Evolutionary conservation across 2,329 filamentous ascomycete genomes (phyloP), one percentile per base, ranked within the genome.

Genomic region (Incumbomyces delicatus): DNA sequence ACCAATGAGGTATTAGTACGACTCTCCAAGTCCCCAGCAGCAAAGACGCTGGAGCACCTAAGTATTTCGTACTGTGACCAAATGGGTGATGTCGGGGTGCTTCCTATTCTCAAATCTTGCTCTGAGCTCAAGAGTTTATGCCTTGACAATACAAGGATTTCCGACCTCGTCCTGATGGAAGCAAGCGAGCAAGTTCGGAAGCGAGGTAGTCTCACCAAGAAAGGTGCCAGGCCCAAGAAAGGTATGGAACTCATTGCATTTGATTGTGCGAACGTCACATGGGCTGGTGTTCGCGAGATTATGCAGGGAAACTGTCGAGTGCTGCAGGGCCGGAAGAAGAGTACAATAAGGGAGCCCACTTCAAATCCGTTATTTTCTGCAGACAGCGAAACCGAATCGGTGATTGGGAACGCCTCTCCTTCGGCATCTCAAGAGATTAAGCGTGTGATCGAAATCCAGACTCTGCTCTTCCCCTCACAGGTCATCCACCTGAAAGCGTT

Each of bases 61-160:
- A 89, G 87, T 45, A 76, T 96, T 56, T 90, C 87, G 58, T 94
- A 88, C 63, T 98, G 92, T 62, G 90, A 94, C 62, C 80, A 77
- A 46, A 66, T 98, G 2, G 81, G 87, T 18, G 92, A 96, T 60
- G 69, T 73, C 0, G 90, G 90, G 47, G 84, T 95, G 77, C 72
- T 95, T 0, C 85, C 85, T 1, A 71, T 95, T 2, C 72, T 96
- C 55, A 86, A 87, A 59, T 76, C 74, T 27, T 94, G 88, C 63
- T 73, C 75, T 0, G 74, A 69, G 12, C 73, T 96, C 12, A 72
- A 73, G 40, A 85, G 75, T 27, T 69, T 94, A 12, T 86, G 94
- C 44, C 81, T 96, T 73, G 92, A 98, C 68, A 96, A 96, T 63
- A 96, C 90, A 0, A 81, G 85, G 39, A 80, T 95, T 52, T 90